A percentile compares a stretch with the other conserved stretches of the same genome.
phyloP scores from a whole-genome alignment of 1,284 basidiomycete genomes.

The Cutaneotrichosporon sp. region DNA sequence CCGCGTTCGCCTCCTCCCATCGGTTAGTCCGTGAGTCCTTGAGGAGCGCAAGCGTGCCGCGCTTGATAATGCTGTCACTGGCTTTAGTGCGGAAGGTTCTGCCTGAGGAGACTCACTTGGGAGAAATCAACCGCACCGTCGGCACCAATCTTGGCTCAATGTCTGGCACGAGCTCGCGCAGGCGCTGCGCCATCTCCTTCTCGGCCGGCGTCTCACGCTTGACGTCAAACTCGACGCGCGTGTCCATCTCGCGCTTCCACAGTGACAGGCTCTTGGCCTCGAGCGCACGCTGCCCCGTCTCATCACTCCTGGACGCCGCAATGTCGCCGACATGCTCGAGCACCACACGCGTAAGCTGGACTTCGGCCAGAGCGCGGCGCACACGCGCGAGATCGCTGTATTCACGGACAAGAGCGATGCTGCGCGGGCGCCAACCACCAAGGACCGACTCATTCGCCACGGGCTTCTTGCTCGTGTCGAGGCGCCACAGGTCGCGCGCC shows the following conservation, averaged over 20 bases:
- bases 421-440: conserved; percentile 77
- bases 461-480: conserved; percentile 91
- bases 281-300: conserved; percentile 64
- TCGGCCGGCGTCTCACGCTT: conserved; percentile 54
- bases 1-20: conserved; percentile 85
- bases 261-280: conserved; percentile 66
- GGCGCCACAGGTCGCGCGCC: conserved; percentile 84
- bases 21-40: conserved; percentile 71
- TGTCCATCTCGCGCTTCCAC: conserved; percentile 80
- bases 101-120: conserved; percentile 9
- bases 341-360: conserved; percentile 80
- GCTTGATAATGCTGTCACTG: conserved; percentile 79
- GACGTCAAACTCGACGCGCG: conserved; percentile 62
- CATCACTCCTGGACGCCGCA: conserved; percentile 50
- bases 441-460: conserved; percentile 86
- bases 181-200: conserved; percentile 54
- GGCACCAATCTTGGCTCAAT: conserved; percentile 47
- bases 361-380: conserved; percentile 76
- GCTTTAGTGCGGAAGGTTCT: conserved; percentile 2
- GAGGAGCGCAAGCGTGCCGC: conserved; percentile 75
- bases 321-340: conserved; percentile 54
- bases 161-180: conserved; percentile 57
- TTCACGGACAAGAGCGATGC: conserved; percentile 82
- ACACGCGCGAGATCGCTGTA: conserved; percentile 68
- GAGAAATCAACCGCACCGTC: conserved; percentile 23